Evolutionary conservation across 306 rosid species (phyloP), one percentile per base, ranked within the genome.

Genomic region (Ceratonia siliqua): DNA sequence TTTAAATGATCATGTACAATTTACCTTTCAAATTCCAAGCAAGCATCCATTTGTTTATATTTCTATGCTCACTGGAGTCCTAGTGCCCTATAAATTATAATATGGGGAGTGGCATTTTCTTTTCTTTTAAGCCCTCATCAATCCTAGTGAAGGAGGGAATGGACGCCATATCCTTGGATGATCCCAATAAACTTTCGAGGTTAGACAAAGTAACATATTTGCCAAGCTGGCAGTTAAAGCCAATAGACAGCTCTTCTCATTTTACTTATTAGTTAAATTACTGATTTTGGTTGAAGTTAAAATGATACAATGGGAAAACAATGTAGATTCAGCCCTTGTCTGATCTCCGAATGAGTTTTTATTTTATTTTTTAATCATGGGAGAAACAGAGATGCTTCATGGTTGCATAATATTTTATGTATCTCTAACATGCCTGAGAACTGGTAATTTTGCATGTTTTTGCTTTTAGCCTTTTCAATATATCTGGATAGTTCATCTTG

Each of bases 401-500:
- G 8, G 12, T 27, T n/a, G n/a, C n/a, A n/a, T n/a, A n/a, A n/a
- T n/a, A n/a, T n/a, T n/a, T n/a, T n/a, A n/a, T n/a, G n/a, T n/a
- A n/a, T n/a, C n/a, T n/a, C n/a, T n/a, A n/a, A n/a, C n/a, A n/a
- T n/a, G n/a, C n/a, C n/a, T n/a, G n/a, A n/a, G n/a, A n/a, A n/a
- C n/a, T n/a, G n/a, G n/a, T n/a, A n/a, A n/a, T n/a, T n/a, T n/a
- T n/a, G n/a, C n/a, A n/a, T n/a, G n/a, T n/a, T n/a, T n/a, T n/a
- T n/a, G n/a, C n/a, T n/a, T n/a, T n/a, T n/a, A 18, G n/a, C n/a
- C n/a, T 58, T 79, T 28, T 74, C 58, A 28, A 50, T 8, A 14
- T 42, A 53, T 32, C 42, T 18, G 67, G 58, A 18, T 68, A 27
- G 13, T 59, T 68, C 49, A 56, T 43, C 15, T 63, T 71, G 61